Evolutionary conservation across 2,329 filamentous ascomycete genomes (phyloP), one percentile per base, ranked within the genome.

Genomic region (Cladophialophora chaetospira): DNA sequence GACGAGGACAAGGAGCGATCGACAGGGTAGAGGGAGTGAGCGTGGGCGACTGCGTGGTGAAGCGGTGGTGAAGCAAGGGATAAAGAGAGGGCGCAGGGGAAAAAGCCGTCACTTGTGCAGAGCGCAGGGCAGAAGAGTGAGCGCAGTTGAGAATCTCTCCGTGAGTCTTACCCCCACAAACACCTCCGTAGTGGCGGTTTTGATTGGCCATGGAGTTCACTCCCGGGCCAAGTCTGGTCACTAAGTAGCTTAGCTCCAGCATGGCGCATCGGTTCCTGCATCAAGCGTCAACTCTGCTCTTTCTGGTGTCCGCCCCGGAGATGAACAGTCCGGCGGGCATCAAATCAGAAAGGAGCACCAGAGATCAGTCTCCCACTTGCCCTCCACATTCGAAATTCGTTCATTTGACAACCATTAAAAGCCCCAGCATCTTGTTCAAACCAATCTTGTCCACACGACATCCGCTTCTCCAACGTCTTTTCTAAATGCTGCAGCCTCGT

Each of bases 201-300:
- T 49, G 13, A 50, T 48, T 43, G 53, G 53, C 13, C 25, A 4
- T 56, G 40, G 53, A 51, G 44, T 23, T 33, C 21, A 38, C 51
- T 44, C 44, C 36, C 43, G 51, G 53, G 45, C 48, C 2, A 26
- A 25, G 11, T 23, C 42, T 40, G 43, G 48, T 40, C 49, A 43
- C 38, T 36, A 40, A 17, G 6, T 23, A 4, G 15, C 5, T 25
- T 45, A 28, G 49, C 38, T 33, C 13, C 26, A 26, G n/a, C 25
- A 23, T 48, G 51, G 47, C 57, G 44, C 42, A 46, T 25, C 42
- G 19, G 58, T 61, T 61, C 58, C 54, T 58, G 58, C 54, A 48
- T 53, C 40, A 43, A 36, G 46, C 46, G 48, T 45, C 29, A 35
- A 45, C 35, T 40, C 19, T 51, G 15, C 44, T 52, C 26, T 36